These are phyloP conservation scores for Sporothrix phasma DNA, from an alignment of 2,329 filamentous ascomycete species.

Conservation along the genomic window DNA sequence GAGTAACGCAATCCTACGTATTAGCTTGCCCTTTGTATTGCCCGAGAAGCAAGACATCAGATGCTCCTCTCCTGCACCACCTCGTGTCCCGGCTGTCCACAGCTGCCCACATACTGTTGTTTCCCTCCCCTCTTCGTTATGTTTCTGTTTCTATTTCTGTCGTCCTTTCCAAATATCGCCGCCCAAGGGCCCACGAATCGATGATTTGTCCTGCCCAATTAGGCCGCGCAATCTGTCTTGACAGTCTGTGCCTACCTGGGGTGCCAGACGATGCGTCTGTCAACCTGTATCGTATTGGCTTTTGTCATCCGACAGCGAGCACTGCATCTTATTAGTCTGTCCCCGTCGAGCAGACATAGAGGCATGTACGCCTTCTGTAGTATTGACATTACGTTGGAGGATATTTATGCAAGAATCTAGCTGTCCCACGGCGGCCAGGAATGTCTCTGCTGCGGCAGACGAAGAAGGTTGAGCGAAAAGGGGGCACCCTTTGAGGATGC, in stretches of 20 bases:
- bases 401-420: background rate
- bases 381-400: too few relatives aligned
- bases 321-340: too few relatives aligned
- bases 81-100: background rate
- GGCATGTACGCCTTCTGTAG: too few relatives aligned
- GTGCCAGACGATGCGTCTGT: background rate
- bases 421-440: background rate
- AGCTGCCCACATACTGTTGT: background rate
- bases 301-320: too few relatives aligned
- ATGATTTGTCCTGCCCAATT: background rate
- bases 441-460: background rate
- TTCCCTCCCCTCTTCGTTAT: background rate
- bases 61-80: conserved; percentile 1
- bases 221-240: background rate
- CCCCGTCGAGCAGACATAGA: too few relatives aligned
- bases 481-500: background rate
- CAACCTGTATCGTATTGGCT: too few relatives aligned
- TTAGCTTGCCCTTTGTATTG: background rate
- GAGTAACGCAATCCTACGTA: background rate
- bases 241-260: background rate
- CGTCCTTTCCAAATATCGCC: background rate
- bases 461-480: background rate
- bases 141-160: background rate
- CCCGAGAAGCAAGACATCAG: conserved; percentile 9
- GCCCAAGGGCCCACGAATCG: background rate